These are phyloP conservation scores for Alternaria gaisen DNA, from an alignment of 2,329 filamentous ascomycete species.

Conservation along the genomic window DNA sequence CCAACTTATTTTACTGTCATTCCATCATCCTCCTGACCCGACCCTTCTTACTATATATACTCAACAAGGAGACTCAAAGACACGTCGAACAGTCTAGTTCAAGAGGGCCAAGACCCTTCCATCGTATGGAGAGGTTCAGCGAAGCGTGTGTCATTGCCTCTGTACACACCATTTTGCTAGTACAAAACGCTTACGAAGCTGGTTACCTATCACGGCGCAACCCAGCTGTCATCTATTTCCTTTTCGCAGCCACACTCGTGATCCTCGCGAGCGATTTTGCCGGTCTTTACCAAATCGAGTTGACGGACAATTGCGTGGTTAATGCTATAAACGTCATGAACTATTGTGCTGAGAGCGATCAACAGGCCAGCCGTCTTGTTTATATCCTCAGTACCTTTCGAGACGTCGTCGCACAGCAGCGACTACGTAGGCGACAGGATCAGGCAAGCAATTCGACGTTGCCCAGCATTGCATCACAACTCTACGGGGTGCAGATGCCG, in stretches of 20 bases:
- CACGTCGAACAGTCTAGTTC: conserved; percentile 39
- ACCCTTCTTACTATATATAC: conserved; percentile 69
- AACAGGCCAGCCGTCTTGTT: conserved; percentile 50
- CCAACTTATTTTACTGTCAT: conserved; percentile 69
- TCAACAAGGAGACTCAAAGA: conserved; percentile 57
- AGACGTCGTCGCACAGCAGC: conserved; percentile 49
- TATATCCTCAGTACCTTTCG: conserved; percentile 52
- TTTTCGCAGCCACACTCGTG: conserved; percentile 53
- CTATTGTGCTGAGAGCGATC: conserved; percentile 53
- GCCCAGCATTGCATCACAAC: conserved; percentile 46
- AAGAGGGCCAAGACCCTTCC: conserved; percentile 39
- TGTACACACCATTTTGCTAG: conserved; percentile 52
- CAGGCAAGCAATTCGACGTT: conserved; percentile 34
- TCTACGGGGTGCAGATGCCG: conserved; percentile 38
- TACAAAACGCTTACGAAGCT: conserved; percentile 53
- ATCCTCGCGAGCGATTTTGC: conserved; percentile 54
- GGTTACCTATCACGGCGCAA: conserved; percentile 53
- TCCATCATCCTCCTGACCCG: conserved; percentile 70
- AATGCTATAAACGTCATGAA: conserved; percentile 53
- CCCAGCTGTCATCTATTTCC: conserved; percentile 53
- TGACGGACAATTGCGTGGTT: conserved; percentile 48
- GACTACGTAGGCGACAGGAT: conserved; percentile 36
- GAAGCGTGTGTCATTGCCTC: conserved; percentile 55
- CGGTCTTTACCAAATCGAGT: conserved; percentile 44
- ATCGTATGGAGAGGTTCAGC: conserved; percentile 59